phyloP scores from a whole-genome alignment of 768 basidiomycete genomes.

The Psilocybe tampanensis region DNA sequence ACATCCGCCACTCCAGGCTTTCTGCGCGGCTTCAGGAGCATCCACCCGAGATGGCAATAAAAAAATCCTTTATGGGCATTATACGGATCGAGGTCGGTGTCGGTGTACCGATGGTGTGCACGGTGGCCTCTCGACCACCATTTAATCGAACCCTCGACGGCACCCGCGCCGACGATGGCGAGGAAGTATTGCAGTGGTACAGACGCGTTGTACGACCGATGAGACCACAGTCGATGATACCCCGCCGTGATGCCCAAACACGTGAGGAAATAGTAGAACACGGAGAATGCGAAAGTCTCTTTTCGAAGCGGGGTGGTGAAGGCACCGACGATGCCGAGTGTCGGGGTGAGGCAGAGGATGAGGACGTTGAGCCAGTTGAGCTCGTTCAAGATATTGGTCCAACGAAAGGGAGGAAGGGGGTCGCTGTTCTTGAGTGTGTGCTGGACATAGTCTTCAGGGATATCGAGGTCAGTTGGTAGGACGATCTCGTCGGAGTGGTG shows the following conservation, averaged over 20 bases:
- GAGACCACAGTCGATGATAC: slow-evolving; percentile 97
- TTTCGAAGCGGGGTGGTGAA: slow-evolving; percentile 63
- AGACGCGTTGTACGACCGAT: slow-evolving; percentile 92
- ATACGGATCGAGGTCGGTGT: slow-evolving; percentile 96
- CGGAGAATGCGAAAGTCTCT: slow-evolving; percentile 68
- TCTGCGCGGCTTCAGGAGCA: slow-evolving; percentile 88
- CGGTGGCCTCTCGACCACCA: slow-evolving; percentile 99
- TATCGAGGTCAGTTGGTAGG: slow-evolving; percentile 53
- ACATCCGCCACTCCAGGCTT: slow-evolving; percentile 91
- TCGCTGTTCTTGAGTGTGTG: slow-evolving; percentile 72
- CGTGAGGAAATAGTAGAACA: slow-evolving; percentile 42
- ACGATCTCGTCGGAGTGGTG: slow-evolving; percentile 20
- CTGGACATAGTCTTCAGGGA: slow-evolving; percentile 84
- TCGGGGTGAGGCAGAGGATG: slow-evolving; percentile 74
- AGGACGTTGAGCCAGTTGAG: slow-evolving; percentile 78
- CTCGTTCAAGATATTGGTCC: slow-evolving; percentile 59
- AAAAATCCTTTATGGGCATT: slow-evolving; percentile 88
- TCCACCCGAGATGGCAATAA: slow-evolving; percentile 91
- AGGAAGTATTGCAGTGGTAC: slow-evolving; percentile 83
- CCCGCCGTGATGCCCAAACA: slow-evolving; percentile 93
- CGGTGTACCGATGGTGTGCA: slow-evolving; percentile 96
- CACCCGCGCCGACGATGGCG: slow-evolving; percentile 88
- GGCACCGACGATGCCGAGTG: slow-evolving; percentile 74
- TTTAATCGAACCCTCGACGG: slow-evolving; percentile 95
- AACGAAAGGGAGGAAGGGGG: slow-evolving; percentile 66